Percentiles rank a stretch among this genome's conserved stretches.
Conservation (phyloP, 2,329 filamentous ascomycete species). For the Aureobasidium subglaciale region DNA sequence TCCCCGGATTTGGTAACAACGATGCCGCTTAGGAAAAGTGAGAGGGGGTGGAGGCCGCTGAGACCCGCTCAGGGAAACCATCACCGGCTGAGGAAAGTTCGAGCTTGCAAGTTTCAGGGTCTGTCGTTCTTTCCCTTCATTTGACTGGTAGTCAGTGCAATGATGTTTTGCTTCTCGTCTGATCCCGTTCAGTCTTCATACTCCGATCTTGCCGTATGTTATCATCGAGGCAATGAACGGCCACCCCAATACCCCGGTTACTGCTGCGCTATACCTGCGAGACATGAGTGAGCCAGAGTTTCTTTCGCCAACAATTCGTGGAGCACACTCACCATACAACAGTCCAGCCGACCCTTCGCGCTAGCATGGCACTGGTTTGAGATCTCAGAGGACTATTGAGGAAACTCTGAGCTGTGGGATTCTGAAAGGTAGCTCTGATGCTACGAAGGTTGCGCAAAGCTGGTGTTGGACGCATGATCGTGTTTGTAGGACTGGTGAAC, state of each 20-base stretch:
- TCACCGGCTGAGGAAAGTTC: too few relatives aligned
- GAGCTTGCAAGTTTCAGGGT: too few relatives aligned
- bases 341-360: not conserved
- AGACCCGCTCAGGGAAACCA: too few relatives aligned
- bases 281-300: not conserved
- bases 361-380: not conserved
- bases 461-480: not conserved
- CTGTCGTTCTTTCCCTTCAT: not conserved
- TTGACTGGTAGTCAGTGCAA: not conserved
- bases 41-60: too few relatives aligned
- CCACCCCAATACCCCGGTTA: not conserved
- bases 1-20: too few relatives aligned
- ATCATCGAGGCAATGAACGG: not conserved
- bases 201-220: not conserved
- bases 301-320: not conserved
- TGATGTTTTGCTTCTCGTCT: not conserved
- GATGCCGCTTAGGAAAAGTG: too few relatives aligned
- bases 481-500: not conserved
- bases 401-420: not conserved
- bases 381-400: not conserved
- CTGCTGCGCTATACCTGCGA: not conserved
- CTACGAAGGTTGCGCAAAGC: constrained; percentile 1
- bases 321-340: not conserved
- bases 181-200: not conserved
- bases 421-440: not conserved